phyloP scores from a whole-genome alignment of 2,329 filamentous ascomycete species.

The Daldinia sp. region DNA sequence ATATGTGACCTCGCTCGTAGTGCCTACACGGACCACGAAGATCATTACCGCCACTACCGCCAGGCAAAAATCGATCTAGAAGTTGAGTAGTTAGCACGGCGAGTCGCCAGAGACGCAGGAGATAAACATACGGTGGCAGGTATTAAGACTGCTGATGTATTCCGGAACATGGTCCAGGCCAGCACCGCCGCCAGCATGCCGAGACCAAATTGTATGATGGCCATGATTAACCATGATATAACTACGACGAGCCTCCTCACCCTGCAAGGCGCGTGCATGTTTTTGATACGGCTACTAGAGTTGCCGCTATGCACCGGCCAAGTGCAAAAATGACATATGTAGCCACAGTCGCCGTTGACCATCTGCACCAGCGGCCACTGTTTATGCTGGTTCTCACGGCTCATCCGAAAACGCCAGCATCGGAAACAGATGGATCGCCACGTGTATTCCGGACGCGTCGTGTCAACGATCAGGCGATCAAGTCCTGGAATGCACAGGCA shows the following conservation, averaged over 20 bases:
- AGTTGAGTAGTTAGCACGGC: constrained; percentile 30
- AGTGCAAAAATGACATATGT: constrained; percentile 51
- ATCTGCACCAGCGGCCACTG: constrained; percentile 49
- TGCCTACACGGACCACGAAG: constrained; percentile 47
- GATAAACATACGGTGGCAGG: constrained; percentile 47
- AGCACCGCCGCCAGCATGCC: constrained; percentile 49
- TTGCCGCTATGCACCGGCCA: constrained; percentile 48
- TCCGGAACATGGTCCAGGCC: constrained; percentile 48
- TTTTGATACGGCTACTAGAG: constrained; percentile 40
- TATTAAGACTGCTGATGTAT: constrained; percentile 44
- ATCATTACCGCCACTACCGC: constrained; percentile 47
- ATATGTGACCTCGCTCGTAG: constrained; percentile 47
- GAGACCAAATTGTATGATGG: constrained; percentile 50
- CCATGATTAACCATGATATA: constrained; percentile 49
- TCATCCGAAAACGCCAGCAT: constrained; percentile 48
- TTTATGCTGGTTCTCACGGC: constrained; percentile 47
- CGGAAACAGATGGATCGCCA: constrained; percentile 52
- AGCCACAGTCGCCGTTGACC: constrained; percentile 48
- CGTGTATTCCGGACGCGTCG: constrained; percentile 29
- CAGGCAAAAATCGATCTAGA: constrained; percentile 50
- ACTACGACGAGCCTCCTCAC: constrained; percentile 46
- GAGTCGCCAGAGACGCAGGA: constrained; percentile 1
- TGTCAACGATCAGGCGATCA: constrained; percentile 48
- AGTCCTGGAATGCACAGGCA: constrained; percentile 48
- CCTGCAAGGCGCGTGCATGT: constrained; percentile 47